Evolutionary conservation across 139 green algal species (phyloP).

Genomic region (Chlorella sp.): DNA sequence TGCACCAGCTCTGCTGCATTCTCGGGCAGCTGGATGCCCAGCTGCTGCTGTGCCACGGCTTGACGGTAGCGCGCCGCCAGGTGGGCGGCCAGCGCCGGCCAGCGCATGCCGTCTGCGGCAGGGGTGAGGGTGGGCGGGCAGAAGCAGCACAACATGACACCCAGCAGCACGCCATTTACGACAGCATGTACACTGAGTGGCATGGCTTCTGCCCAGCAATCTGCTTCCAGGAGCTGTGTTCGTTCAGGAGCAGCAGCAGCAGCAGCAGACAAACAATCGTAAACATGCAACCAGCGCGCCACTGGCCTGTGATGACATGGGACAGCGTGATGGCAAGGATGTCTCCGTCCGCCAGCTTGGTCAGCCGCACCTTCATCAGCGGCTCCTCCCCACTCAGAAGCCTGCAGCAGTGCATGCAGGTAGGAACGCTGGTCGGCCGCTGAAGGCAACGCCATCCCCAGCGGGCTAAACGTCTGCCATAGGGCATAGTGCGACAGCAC

Average conservation of each 20-base stretch:
- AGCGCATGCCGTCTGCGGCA: conserved; percentile 3
- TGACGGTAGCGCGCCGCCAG: conserved; percentile 20
- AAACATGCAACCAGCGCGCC: neutral
- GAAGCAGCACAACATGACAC: too few relatives aligned
- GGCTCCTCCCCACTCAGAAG: conserved; percentile 6
- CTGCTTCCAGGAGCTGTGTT: too few relatives aligned
- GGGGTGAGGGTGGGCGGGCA: neutral
- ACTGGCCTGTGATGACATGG: conserved; percentile 6
- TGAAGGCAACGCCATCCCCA: too few relatives aligned
- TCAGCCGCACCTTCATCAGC: conserved; percentile 22
- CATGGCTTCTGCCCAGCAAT: too few relatives aligned
- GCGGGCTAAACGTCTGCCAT: neutral
- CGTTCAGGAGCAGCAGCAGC: too few relatives aligned
- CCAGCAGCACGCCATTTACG: neutral
- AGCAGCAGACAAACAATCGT: too few relatives aligned
- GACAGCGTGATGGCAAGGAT: conserved; percentile 15
- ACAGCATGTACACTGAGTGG: too few relatives aligned
- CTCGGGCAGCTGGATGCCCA: neutral
- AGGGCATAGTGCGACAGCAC: neutral
- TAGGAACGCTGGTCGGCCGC: too few relatives aligned
- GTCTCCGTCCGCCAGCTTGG: neutral
- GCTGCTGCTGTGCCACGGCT: neutral
- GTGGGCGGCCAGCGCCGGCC: conserved; percentile 15
- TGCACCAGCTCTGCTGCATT: conserved; percentile 1
- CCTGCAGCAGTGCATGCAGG: neutral